phyloP scores from a whole-genome alignment of 345 rosid genomes.

The Geranium rotundifolium region DNA sequence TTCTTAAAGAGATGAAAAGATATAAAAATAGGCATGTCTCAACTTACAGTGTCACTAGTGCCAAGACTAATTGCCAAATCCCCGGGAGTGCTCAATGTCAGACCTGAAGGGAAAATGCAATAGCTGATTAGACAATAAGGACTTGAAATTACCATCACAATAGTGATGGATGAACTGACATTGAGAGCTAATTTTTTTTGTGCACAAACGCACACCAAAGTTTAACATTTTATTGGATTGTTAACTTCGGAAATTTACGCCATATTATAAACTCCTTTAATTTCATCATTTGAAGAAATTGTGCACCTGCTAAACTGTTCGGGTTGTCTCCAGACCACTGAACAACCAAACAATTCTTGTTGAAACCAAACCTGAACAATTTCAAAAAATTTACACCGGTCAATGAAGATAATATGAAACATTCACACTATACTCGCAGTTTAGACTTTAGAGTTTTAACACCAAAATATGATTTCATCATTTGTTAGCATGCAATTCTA shows the following conservation, averaged over 20 bases:
- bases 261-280: not conserved
- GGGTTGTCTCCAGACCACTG: conserved; percentile 99
- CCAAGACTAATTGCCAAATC: conserved; percentile 90
- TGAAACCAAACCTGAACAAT: conserved; percentile 52
- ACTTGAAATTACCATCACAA: not conserved
- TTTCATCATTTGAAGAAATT: not conserved
- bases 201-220: too few relatives aligned
- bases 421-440: too few relatives aligned
- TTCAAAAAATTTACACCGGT: conserved; percentile 6
- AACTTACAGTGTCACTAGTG: conserved; percentile 82
- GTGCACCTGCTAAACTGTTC: conserved; percentile 85
- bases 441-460: not conserved
- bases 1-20: not conserved
- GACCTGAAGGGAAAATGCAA: conserved; percentile 36
- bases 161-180: not conserved
- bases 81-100: conserved; percentile 74
- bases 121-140: not conserved
- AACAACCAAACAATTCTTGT: conserved; percentile 57
- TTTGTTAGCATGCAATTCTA: not conserved
- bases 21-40: not conserved
- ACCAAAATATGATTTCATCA: not conserved
- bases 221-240: not conserved
- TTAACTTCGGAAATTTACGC: not conserved
- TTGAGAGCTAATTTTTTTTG: not conserved
- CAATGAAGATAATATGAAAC: conserved; percentile 1